Base-by-base conservation (phyloP, 78 protist genomes). In the Planoprotostelium fungivorum region DNA sequence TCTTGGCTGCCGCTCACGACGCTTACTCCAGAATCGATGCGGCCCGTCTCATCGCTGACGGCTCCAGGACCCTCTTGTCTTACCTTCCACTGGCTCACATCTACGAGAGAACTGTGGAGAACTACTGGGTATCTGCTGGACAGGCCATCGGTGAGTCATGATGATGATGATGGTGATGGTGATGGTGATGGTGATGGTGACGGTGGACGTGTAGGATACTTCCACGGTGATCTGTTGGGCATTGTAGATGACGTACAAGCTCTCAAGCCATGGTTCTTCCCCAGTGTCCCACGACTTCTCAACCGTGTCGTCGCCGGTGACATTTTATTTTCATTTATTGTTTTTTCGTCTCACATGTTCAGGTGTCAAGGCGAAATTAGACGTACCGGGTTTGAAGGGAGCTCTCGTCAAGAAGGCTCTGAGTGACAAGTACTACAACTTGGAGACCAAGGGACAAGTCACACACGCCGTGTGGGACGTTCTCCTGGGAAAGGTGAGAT, bases 71-170 rank as follows among this genome's bases (percentile, higher is more conserved):
- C 29, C 89, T 92, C 87, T 83, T 97, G 83, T 90, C 97, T 34
- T 98, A 96, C 91, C 93, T 98, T 35, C 99, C 99, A 38, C 96
- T 98, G 83, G 99, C 99, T 29, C 99, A 98, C 94, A 90, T 97
- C 38, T 89, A 98, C 37, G 99, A 97, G 94, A 87, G 97, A 38
- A 92, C 91, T 34, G 91, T 92, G 23, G 73, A 51, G 73, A 16
- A 5, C 16, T 51, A 25, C 73, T 51, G 73, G 73, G 73, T 51
- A 5, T 51, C 73, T 16, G 73, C 16, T 16, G 73, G 73, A 25
- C 5, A 25, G 73, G 73, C 73, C 73, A 51, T 51, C 5, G 73
- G 73, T 51, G 73, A 51, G 94, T 86, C 31, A 88, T 88, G 34
- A 86, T 89, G 39, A 83, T 92, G 86, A 87, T n/a, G n/a, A n/a